Conservation (phyloP, 345 rosid species). For the Garcia nutans region DNA sequence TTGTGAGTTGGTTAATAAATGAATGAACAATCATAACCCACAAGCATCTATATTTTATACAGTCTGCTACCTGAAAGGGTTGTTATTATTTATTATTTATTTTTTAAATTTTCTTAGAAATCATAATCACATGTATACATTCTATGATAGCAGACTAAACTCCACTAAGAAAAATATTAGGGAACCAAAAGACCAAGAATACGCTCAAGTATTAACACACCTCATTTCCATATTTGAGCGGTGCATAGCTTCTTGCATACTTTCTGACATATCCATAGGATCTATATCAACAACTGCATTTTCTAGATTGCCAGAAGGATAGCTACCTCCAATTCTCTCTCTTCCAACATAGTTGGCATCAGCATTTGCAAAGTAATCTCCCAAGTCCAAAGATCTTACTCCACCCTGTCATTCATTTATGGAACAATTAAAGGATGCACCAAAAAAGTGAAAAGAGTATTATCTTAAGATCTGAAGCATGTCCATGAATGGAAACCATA, state of each 20-base stretch:
- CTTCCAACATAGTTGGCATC: constrained; percentile 55
- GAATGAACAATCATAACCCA: background rate
- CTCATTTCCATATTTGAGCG: constrained; percentile 94
- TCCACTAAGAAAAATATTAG: background rate
- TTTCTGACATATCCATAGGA: constrained; percentile 94
- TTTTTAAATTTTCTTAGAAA: no score
- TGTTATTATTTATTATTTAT: no score
- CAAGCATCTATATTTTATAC: background rate
- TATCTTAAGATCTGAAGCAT: no score
- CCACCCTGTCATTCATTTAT: constrained; percentile 53
- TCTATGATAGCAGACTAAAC: background rate
- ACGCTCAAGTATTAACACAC: constrained; percentile 41
- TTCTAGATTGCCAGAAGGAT: constrained; percentile 38
- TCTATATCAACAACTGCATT: constrained; percentile 51
- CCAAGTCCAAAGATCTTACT: constrained; percentile 61
- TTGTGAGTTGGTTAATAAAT: no score
- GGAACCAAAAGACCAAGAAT: constrained; percentile 26
- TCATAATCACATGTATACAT: no score
- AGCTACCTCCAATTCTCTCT: constrained; percentile 47
- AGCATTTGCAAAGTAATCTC: constrained; percentile 72
- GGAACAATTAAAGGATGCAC: constrained; percentile 22
- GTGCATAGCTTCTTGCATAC: constrained; percentile 98
- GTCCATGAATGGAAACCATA: no score
- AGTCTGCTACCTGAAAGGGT: no score
- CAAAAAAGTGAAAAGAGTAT: background rate